These are phyloP conservation scores for Penicillium glabrum DNA, from an alignment of 2,329 filamentous ascomycete genomes.

Conservation along the genomic window DNA sequence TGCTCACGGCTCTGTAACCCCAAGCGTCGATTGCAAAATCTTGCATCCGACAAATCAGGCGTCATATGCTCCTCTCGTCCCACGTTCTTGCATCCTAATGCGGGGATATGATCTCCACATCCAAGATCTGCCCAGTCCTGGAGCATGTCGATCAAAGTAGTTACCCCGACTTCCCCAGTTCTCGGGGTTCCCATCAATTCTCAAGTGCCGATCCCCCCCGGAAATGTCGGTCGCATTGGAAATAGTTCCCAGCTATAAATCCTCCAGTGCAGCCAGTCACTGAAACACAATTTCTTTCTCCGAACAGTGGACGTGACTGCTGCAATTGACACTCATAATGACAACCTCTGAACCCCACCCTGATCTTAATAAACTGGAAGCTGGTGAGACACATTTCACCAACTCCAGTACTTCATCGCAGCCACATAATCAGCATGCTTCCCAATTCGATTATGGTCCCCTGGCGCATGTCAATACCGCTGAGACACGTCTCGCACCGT, in stretches of 20 bases:
- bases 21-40: not conserved
- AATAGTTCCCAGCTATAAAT: not conserved
- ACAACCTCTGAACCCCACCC: not conserved
- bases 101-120: not conserved
- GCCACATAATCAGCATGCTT: not conserved
- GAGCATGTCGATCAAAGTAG: not conserved
- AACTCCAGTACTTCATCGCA: not conserved
- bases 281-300: not conserved
- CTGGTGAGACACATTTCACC: not conserved
- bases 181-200: not conserved
- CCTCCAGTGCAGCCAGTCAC: no score
- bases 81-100: not conserved
- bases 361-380: conserved; percentile 4
- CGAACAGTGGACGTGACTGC: not conserved
- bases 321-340: not conserved
- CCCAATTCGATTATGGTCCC: conserved; percentile 35
- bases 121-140: not conserved
- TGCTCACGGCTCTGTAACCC: not conserved
- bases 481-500: conserved; percentile 51
- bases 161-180: not conserved
- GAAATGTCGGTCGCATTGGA: not conserved
- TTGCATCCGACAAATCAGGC: not conserved
- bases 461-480: conserved; percentile 43
- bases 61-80: not conserved
- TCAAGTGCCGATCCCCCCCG: not conserved